phyloP scores from a whole-genome alignment of 2,329 filamentous ascomycete genomes.

The Colletotrichum cuscutae region DNA sequence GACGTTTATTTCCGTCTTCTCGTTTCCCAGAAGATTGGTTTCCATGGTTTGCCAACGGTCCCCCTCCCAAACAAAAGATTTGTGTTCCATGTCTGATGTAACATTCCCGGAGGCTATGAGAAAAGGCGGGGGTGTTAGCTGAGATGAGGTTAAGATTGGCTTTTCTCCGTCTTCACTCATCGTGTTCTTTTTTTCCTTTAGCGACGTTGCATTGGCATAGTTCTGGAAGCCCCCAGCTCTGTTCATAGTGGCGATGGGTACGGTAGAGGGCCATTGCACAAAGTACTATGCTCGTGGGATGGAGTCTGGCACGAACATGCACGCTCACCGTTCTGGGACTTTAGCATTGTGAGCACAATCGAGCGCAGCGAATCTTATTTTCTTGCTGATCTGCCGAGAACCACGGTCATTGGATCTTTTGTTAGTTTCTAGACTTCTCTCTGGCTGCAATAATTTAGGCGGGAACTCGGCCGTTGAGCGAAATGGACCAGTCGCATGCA shows the following conservation, averaged over 20 bases:
- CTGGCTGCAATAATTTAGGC: neutral
- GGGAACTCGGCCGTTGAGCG: neutral
- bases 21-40: neutral
- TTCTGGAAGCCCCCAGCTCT: neutral
- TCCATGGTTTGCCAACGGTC: neutral
- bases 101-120: conserved; percentile 7
- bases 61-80: neutral
- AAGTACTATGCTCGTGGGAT: neutral
- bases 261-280: neutral
- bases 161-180: neutral
- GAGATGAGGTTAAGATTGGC: conserved; percentile 26
- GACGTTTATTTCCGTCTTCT: neutral
- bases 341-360: neutral
- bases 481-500: neutral
- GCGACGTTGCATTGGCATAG: neutral
- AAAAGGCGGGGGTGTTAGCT: conserved; percentile 5
- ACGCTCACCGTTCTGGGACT: neutral
- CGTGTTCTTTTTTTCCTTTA: neutral
- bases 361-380: neutral
- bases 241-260: neutral
- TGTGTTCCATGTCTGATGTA: conserved; percentile 5
- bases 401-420: neutral
- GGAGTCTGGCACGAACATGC: neutral
- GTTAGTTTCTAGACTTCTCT: neutral
- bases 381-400: neutral